Base-by-base conservation (phyloP, 2,329 filamentous ascomycete genomes). In the Aspergillus puulaauensis region DNA sequence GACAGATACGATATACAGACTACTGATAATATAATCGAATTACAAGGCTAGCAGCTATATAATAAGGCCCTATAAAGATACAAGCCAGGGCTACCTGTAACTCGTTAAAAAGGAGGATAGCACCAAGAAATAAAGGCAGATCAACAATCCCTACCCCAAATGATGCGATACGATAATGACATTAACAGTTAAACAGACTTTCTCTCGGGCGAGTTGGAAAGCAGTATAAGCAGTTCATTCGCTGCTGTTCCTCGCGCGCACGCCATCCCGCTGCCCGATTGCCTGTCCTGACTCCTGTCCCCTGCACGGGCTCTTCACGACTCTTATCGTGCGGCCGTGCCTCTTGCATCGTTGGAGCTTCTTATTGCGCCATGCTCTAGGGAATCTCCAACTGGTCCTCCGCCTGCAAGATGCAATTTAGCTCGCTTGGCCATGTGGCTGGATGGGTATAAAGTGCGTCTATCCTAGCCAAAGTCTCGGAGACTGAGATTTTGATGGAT, bases 211-310 rank as follows among this genome's bases (percentile, higher is more conserved):
- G 35, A 37, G 35, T 37, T 33, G 11, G 11, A 12, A 33, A 33
- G 7, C 5, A 15, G 15, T 37, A 37, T 37, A n/a, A 6, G 35
- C 35, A 37, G 4, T 37, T 37, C 35, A 37, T 37, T 37, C 35
- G 35, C 15, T 37, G 35, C 14, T 37, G 35, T 14, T 6, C 12
- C 35, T 37, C 14, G 35, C 35, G 35, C 59, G 59, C 59, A 61
- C 59, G 59, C 41, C 59, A 61, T 59, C 52, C 52, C 49, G 52
- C 43, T 27, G 44, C 35, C n/a, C 17, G 31, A 61, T 61, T 57
- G 54, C 59, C 53, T 51, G 17, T 47, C 49, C 5, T 33, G 21
- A 4, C 21, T 21, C 21, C 21, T 4, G 21, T 21, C 21, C 21
- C 21, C 21, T 21, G 21, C 19, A 4, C 21, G 21, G 21, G 3